Evolutionary conservation across 768 basidiomycete species (phyloP).

Genomic region (Tricholoma hemisulphureum): DNA sequence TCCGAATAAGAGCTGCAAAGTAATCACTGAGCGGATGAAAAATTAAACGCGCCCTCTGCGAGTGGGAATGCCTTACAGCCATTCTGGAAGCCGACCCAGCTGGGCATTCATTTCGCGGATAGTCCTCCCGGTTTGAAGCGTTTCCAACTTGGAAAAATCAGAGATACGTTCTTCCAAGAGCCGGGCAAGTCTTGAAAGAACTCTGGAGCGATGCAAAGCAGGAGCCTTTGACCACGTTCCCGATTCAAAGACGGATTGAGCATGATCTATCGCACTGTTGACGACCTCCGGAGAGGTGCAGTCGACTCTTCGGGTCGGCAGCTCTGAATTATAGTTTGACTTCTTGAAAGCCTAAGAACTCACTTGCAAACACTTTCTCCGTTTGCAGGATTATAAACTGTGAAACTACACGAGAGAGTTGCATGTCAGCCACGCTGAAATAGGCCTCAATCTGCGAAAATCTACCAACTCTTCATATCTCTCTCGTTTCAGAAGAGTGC

Average conservation of each 20-base stretch:
- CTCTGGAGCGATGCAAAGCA: conserved; percentile 55
- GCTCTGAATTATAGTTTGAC: neutral
- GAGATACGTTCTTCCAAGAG: conserved; percentile 55
- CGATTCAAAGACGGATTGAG: conserved; percentile 58
- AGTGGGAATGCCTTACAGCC: conserved; percentile 57
- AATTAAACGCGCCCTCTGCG: conserved; percentile 2
- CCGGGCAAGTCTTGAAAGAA: conserved; percentile 64
- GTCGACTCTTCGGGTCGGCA: conserved; percentile 43
- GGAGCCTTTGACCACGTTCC: conserved; percentile 73
- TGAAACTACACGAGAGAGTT: conserved; percentile 37
- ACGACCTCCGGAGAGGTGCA: conserved; percentile 55
- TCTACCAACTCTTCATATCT: conserved; percentile 21
- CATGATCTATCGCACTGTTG: conserved; percentile 46
- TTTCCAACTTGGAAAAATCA: conserved; percentile 64
- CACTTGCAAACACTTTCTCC: conserved; percentile 59
- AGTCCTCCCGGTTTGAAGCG: conserved; percentile 76
- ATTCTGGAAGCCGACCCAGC: conserved; percentile 75
- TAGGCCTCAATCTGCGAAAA: neutral
- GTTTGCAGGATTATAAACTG: conserved; percentile 67
- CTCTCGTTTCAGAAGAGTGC: neutral
- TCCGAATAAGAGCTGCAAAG: conserved; percentile 71
- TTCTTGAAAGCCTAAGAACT: conserved; percentile 17
- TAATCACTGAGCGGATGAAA: conserved; percentile 54
- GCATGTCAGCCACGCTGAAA: neutral
- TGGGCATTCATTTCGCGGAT: conserved; percentile 84